Evolutionary conservation across 768 basidiomycete species (phyloP), one percentile per base, ranked within the genome.

Genomic region (Trametes coccinea): DNA sequence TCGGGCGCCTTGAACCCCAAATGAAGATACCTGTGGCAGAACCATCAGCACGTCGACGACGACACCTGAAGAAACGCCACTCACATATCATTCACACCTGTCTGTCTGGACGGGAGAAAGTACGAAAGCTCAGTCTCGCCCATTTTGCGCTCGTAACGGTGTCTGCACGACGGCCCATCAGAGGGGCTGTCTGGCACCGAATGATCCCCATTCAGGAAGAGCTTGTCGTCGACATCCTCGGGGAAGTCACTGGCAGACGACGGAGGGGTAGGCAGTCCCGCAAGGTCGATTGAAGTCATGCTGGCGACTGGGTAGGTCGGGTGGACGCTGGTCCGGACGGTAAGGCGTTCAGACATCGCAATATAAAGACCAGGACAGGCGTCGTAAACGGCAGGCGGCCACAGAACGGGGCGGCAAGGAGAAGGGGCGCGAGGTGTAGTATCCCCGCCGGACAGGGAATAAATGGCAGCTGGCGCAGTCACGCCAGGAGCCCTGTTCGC

Each of bases 71-170:
- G 29, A 39, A 37, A 33, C 22, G 53, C 13, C 39, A 70, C 84
- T 62, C 67, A 92, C 92, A 95, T 93, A 71, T 95, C 92, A 67
- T 95, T 95, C 37, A 93, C 92, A 4, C 90, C 90, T 55, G 78
- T 83, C 47, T 85, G 86, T n/a, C 92, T 80, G 3, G 86, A 85
- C 2, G 90, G 92, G 9, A 93, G 79, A 71, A 83, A 93, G 73
- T 93, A 95, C 1, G 89, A 90, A 7, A 82, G 72, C 73, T 94
- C 92, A 27, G 85, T 91, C 59, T 90, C 85, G 4, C 90, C 90
- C 51, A 94, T 75, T 58, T 70, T 77, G 29, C 89, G 82, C 69
- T 88, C 82, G 56, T 72, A 73, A 37, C 30, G 59, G n/a, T 57
- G 44, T 13, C 14, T 27, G 37, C 37, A 14, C 22, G 51, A 48